Base-by-base conservation (phyloP, 306 rosid species). In the Acacia acuminata region DNA sequence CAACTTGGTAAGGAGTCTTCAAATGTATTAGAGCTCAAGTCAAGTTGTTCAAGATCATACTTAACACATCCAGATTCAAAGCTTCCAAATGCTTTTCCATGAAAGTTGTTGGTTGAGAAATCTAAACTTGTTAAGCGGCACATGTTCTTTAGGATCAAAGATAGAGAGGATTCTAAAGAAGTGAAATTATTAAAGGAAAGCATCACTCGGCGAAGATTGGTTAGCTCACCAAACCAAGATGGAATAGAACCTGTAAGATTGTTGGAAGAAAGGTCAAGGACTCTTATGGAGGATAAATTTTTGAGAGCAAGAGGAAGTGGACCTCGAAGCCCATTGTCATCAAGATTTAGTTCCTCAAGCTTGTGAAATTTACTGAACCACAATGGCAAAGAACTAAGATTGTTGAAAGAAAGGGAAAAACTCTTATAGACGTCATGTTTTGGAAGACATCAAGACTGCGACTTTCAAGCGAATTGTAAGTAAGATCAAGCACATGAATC, bases 231-330 rank as follows among this genome's bases (percentile, higher is more conserved):
- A 20, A 68, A 20, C 73, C 73, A 77, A 0, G 60, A 50, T 8
- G 88, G 82, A 44, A 83, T 2, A 6, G 27, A 77, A n/a, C 55
- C 17, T 6, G 70, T 64, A 2, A 87, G 34, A 5, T 30, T 0
- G 76, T 79, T 84, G 0, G 0, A 3, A 11, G 71, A 63, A 50
- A 87, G 84, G 3, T 50, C 15, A 32, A 85, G 78, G n/a, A 30
- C 15, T 56, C 2, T 9, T 19, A 81, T 69, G 36, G 81, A 70
- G 15, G 85, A 79, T 79, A 83, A 24, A 64, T 78, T 86, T 53
- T 1, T 10, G 7, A 83, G 45, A 53, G 38, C 48, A 12, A 3
- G 17, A 0, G 80, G 86, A 66, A 82, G 24, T 20, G 66, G 65
- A 15, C 85, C 77, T 2, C 0, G 27, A 63, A 79, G 24, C 1